Conservation (phyloP, 208 protist species). For the Trypanosoma cruzi region DNA sequence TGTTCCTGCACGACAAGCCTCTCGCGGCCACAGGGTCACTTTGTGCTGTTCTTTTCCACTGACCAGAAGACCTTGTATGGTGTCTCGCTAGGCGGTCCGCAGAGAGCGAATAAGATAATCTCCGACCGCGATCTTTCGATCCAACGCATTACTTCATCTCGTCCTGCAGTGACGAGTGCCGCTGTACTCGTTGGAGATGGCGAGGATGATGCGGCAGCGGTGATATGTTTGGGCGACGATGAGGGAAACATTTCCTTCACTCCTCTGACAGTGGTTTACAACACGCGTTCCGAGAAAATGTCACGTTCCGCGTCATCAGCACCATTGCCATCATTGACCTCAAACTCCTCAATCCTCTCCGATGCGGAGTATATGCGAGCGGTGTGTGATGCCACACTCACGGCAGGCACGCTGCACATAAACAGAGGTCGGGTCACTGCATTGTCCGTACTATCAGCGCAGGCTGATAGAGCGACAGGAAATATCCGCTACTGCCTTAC, state of each 20-base stretch:
- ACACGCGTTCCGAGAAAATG: background rate
- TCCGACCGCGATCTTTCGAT: background rate
- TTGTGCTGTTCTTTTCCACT: slow-evolving; percentile 25
- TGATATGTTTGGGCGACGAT: slow-evolving; percentile 21
- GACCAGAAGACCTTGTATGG: background rate
- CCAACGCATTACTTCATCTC: slow-evolving; percentile 16
- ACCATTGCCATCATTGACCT: background rate
- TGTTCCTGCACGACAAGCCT: slow-evolving; percentile 18
- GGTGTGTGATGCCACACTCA: slow-evolving; percentile 12
- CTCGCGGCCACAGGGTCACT: slow-evolving; percentile 10
- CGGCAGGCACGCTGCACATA: slow-evolving; percentile 12
- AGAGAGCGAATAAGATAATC: background rate
- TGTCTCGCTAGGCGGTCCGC: slow-evolving; percentile 11
- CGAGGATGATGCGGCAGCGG: slow-evolving; percentile 17
- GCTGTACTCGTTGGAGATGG: slow-evolving; percentile 11
- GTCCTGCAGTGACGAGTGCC: slow-evolving; percentile 10
- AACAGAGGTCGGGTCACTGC: slow-evolving; percentile 6
- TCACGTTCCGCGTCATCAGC: too few species aligned
- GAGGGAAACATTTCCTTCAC: slow-evolving; percentile 18
- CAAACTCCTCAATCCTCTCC: background rate
- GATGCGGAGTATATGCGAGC: slow-evolving; percentile 19
- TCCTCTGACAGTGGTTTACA: slow-evolving; percentile 13
- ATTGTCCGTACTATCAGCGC: slow-evolving; percentile 4
- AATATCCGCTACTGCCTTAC: slow-evolving; percentile 14
- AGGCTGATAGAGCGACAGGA: background rate